Evolutionary conservation across 2,329 filamentous ascomycete species (phyloP).

Genomic region (Parastagonospora avenae): DNA sequence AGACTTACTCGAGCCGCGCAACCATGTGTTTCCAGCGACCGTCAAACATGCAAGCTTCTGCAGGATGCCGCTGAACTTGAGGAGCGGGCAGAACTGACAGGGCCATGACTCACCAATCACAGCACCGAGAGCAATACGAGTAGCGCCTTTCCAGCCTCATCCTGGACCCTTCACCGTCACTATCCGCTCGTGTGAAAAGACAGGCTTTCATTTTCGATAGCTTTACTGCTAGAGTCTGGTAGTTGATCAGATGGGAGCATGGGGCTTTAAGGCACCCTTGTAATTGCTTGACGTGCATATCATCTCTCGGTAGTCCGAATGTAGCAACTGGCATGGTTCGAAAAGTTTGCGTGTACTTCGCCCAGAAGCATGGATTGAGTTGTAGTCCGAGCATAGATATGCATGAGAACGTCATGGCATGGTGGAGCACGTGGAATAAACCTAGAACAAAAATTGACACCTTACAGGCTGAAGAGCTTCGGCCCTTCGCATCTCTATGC

Average conservation of each 20-base stretch:
- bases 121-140: not conserved
- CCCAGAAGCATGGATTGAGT: too few species aligned
- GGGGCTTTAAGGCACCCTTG: too few species aligned
- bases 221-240: not conserved
- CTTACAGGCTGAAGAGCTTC: not conserved
- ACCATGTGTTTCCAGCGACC: conserved; percentile 6
- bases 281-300: too few species aligned
- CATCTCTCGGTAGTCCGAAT: too few species aligned
- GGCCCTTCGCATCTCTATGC: conserved; percentile 1
- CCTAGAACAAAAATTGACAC: not conserved
- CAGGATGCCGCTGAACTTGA: conserved; percentile 2
- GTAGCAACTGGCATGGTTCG: too few species aligned
- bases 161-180: not conserved
- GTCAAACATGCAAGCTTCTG: conserved; percentile 4
- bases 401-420: not conserved
- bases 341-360: too few species aligned
- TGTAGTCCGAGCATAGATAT: too few species aligned
- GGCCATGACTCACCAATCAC: conserved; percentile 4
- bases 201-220: not conserved
- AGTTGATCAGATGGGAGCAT: not conserved
- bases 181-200: not conserved
- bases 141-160: not conserved
- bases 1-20: not conserved
- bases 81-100: not conserved
- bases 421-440: not conserved